Evolutionary conservation across 352 stramenopile genomes (phyloP).

Genomic region (Peronospora tabacina): DNA sequence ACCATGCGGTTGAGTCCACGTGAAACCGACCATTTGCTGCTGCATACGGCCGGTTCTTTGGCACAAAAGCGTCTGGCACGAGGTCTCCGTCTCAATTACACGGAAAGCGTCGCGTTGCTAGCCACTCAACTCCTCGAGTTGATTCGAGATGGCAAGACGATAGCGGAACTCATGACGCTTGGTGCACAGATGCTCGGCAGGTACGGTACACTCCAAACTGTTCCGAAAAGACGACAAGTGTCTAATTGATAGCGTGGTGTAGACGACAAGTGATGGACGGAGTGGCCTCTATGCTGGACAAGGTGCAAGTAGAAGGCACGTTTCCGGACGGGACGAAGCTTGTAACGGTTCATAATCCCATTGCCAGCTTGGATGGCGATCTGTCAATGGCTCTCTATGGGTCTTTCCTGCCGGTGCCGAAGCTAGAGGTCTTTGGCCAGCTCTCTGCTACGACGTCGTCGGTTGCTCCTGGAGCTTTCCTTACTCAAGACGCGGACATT

Average conservation of each 20-base stretch:
- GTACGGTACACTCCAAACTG: background rate
- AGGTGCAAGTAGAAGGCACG: slow-evolving; percentile 96
- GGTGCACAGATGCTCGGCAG: slow-evolving; percentile 80
- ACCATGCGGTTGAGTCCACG: slow-evolving; percentile 62
- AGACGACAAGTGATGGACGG: slow-evolving; percentile 88
- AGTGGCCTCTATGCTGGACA: slow-evolving; percentile 84
- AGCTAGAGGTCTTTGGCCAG: slow-evolving; percentile 54
- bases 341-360: slow-evolving; percentile 92
- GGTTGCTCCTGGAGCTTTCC: slow-evolving; percentile 48
- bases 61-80: slow-evolving; percentile 92
- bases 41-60: slow-evolving; percentile 84
- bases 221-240: background rate
- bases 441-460: slow-evolving; percentile 9
- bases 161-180: slow-evolving; percentile 85
- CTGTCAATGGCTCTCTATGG: slow-evolving; percentile 89
- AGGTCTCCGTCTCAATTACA: slow-evolving; percentile 90
- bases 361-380: slow-evolving; percentile 85
- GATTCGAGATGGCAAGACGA: slow-evolving; percentile 87
- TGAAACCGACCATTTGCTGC: slow-evolving; percentile 64
- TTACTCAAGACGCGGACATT: slow-evolving; percentile 52
- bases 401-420: slow-evolving; percentile 89
- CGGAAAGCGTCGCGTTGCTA: slow-evolving; percentile 90
- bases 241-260: background rate
- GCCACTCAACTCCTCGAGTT: slow-evolving; percentile 92
- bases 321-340: slow-evolving; percentile 98